These are phyloP conservation scores for Phytophthora hibernalis DNA, from an alignment of 352 stramenopile genomes.

Conservation along the genomic window DNA sequence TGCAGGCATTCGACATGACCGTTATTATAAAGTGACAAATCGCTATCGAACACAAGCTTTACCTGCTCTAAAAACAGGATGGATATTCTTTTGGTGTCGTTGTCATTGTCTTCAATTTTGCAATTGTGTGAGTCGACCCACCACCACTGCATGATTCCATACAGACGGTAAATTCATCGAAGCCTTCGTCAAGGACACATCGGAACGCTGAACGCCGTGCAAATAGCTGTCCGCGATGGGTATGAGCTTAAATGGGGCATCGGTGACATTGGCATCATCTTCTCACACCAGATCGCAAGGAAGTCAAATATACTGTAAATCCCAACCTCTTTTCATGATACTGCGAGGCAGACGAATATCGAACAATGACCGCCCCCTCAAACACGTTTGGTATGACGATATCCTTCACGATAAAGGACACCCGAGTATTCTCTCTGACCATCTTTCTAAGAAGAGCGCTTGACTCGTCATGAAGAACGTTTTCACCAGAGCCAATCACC, in stretches of 20 bases:
- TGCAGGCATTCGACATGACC: conserved; percentile 24
- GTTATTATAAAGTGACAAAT: neutral
- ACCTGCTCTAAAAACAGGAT: conserved; percentile 51
- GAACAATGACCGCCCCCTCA: conserved; percentile 1
- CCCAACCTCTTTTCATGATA: neutral
- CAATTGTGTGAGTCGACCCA: conserved; percentile 10
- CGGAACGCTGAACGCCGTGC: conserved; percentile 14
- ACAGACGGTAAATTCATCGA: conserved; percentile 41
- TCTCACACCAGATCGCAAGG: conserved; percentile 30
- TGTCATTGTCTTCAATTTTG: conserved; percentile 12
- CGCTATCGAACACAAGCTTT: neutral
- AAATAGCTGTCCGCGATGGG: conserved; percentile 24
- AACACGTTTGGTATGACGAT: conserved; percentile 32
- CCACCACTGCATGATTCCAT: conserved; percentile 32
- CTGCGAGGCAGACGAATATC: neutral
- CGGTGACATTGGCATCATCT: conserved; percentile 26
- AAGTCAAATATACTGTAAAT: conserved; percentile 36
- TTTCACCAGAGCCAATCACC: neutral
- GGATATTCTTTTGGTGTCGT: conserved; percentile 1
- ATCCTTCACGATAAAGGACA: conserved; percentile 19
- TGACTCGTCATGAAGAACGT: conserved; percentile 29
- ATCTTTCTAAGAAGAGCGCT: conserved; percentile 27
- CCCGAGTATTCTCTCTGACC: conserved; percentile 18
- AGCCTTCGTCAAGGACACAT: conserved; percentile 40
- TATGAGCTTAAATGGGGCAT: conserved; percentile 29